Conservation (phyloP, 208 protist species). For the Histomonas meleagridis region DNA sequence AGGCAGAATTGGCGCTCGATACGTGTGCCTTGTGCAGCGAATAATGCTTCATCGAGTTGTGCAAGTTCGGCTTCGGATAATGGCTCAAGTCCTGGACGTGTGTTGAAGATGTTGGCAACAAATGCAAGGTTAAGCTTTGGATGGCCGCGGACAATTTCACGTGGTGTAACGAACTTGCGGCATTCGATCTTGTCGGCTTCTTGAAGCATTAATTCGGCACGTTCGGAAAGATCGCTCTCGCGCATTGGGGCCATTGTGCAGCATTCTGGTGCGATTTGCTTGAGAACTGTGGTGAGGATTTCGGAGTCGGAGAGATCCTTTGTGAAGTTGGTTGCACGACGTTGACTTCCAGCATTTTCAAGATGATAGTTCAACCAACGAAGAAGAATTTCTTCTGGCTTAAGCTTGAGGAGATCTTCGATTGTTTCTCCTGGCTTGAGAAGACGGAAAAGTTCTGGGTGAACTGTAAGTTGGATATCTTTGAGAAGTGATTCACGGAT, state of each 20-base stretch:
- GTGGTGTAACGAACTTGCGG: conserved; percentile 45
- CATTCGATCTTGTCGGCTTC: conserved; percentile 49
- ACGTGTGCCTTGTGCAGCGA: conserved; percentile 44
- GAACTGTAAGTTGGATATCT: conserved; percentile 49
- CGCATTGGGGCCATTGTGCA: conserved; percentile 49
- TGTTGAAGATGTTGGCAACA: conserved; percentile 55
- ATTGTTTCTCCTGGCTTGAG: conserved; percentile 54
- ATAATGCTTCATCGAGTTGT: background rate
- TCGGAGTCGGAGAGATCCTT: conserved; percentile 50
- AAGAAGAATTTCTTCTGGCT: conserved; percentile 56
- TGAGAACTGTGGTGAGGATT: conserved; percentile 50
- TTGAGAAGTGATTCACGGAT: conserved; percentile 49
- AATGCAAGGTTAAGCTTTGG: conserved; percentile 53
- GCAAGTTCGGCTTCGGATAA: conserved; percentile 46
- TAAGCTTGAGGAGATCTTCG: conserved; percentile 53
- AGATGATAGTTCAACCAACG: conserved; percentile 61
- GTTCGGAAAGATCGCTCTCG: conserved; percentile 43
- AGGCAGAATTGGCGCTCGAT: conserved; percentile 54
- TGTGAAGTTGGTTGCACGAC: conserved; percentile 52
- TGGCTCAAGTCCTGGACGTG: conserved; percentile 50
- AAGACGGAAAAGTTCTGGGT: conserved; percentile 56
- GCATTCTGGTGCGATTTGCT: conserved; percentile 52
- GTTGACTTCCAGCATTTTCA: conserved; percentile 45
- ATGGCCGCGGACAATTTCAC: background rate
- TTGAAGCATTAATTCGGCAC: conserved; percentile 49